Evolutionary conservation across 768 basidiomycete genomes (phyloP), one percentile per base, ranked within the genome.

Genomic region (Agaricus blazei): DNA sequence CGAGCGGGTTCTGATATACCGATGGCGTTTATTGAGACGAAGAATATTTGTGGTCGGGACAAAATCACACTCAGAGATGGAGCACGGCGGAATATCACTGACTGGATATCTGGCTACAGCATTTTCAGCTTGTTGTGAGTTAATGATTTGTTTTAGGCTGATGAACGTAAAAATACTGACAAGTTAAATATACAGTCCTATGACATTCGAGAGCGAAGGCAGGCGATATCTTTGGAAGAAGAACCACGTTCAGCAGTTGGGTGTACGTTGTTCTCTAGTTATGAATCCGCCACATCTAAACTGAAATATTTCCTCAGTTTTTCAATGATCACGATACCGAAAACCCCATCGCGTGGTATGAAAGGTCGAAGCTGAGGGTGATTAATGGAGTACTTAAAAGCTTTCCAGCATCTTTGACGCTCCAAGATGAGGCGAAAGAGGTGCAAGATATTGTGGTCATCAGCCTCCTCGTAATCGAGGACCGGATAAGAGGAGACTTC

Each of bases 51-150:
- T 15, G 40, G 47, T 26, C 38, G 9, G 23, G 46, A 54, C 23
- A 54, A 48, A 14, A 54, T 54, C 14, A 48, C 53, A 7, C 38
- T 54, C 4, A 12, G 24, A 26, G 46, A 28, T 9, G 46, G 23
- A 9, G 29, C 47, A 27, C 34, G 24, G 15, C 45, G 14, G 27
- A 54, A 42, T 9, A 48, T 54, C 14, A 48, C n/a, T 4, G 26
- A 48, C 19, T 54, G 53, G 53, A 41, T 48, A 28, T 48, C 53
- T 15, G 53, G 53, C 5, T 54, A 48, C 29, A 46, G 53, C 19
- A 7, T 40, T 8, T 26, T 54, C 9, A 26, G 24, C n/a, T 48
- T 46, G 9, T 54, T 41, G 53, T 54, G 19, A 48, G 53, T 52
- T 15, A n/a, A 3, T 9, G 24, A 24, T 34, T 34, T 34, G 7